Percentiles rank a stretch among this genome's conserved stretches.
These are phyloP conservation scores for Phytophthora pistaciae DNA, from an alignment of 352 stramenopile species.

Conservation along the genomic window DNA sequence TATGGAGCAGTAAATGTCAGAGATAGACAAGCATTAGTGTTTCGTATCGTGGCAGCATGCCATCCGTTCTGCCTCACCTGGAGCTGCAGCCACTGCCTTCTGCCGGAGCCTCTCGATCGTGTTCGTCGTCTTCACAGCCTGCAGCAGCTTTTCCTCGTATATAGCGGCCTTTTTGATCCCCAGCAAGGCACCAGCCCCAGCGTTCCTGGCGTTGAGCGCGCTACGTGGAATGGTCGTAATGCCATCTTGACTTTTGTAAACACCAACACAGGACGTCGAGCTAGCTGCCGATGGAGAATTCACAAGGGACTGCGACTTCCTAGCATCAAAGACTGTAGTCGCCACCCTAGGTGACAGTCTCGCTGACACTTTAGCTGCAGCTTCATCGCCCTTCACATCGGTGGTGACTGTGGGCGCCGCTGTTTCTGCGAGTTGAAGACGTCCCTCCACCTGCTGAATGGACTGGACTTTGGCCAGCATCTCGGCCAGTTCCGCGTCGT, in stretches of 20 bases:
- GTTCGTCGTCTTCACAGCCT: slow-evolving; percentile 51
- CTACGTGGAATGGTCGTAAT: slow-evolving; percentile 71
- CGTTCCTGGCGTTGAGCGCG: slow-evolving; percentile 20
- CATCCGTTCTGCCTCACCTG: slow-evolving; percentile 40
- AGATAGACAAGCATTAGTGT: not conserved
- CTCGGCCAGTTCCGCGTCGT: slow-evolving; percentile 67
- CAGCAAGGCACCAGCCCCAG: slow-evolving; percentile 45
- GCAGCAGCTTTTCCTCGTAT: slow-evolving; percentile 67
- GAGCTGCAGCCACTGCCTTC: slow-evolving; percentile 49
- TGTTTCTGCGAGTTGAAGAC: slow-evolving; percentile 26
- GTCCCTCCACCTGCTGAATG: slow-evolving; percentile 60
- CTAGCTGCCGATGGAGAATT: slow-evolving; percentile 25
- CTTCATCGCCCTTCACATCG: slow-evolving; percentile 14
- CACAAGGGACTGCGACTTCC: slow-evolving; percentile 26
- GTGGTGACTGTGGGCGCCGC: slow-evolving; percentile 13
- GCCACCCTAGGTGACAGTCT: slow-evolving; percentile 8
- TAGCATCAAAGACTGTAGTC: not conserved
- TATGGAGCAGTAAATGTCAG: not conserved
- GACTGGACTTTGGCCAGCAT: slow-evolving; percentile 83
- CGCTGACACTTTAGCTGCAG: slow-evolving; percentile 2
- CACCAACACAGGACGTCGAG: not conserved
- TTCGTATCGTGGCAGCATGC: not conserved
- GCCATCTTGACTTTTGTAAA: slow-evolving; percentile 55
- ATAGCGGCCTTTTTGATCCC: slow-evolving; percentile 66
- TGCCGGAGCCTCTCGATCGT: slow-evolving; percentile 61